These are phyloP conservation scores for Podospora fimiseda DNA, from an alignment of 495 filamentous ascomycete genomes.

Conservation along the genomic window DNA sequence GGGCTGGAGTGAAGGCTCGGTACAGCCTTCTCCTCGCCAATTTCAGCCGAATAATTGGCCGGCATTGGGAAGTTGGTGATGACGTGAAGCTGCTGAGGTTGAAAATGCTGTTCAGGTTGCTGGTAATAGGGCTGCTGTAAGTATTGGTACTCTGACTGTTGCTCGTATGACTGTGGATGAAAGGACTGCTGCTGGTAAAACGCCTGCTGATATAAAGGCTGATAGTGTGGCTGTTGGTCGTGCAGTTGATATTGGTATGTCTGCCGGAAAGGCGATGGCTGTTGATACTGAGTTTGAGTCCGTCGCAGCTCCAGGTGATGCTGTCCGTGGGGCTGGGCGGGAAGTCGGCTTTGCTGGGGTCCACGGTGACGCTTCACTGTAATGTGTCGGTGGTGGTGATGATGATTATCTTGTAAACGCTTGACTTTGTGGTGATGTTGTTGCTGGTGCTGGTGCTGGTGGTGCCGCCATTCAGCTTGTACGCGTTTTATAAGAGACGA, in stretches of 20 bases:
- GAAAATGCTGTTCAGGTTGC: slow-evolving; percentile 10
- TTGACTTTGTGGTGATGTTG: not conserved
- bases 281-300: not conserved
- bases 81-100: slow-evolving; percentile 31
- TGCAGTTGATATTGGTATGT: not conserved
- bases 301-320: too few species aligned
- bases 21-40: slow-evolving; percentile 35
- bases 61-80: slow-evolving; percentile 27
- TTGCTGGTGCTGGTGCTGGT: not conserved
- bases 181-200: not conserved
- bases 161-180: slow-evolving; percentile 5
- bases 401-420: not conserved
- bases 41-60: slow-evolving; percentile 13
- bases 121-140: not conserved
- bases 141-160: slow-evolving; percentile 15
- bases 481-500: not conserved
- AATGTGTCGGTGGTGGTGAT: slow-evolving; percentile 28
- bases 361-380: too few species aligned
- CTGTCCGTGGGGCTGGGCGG: too few species aligned
- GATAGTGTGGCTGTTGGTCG: not conserved
- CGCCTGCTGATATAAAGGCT: not conserved
- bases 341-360: too few species aligned
- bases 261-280: not conserved
- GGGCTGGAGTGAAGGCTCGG: not conserved
- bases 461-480: not conserved